Evolutionary conservation across 2,329 filamentous ascomycete genomes (phyloP).

Genomic region (Elsinoe ampelina): DNA sequence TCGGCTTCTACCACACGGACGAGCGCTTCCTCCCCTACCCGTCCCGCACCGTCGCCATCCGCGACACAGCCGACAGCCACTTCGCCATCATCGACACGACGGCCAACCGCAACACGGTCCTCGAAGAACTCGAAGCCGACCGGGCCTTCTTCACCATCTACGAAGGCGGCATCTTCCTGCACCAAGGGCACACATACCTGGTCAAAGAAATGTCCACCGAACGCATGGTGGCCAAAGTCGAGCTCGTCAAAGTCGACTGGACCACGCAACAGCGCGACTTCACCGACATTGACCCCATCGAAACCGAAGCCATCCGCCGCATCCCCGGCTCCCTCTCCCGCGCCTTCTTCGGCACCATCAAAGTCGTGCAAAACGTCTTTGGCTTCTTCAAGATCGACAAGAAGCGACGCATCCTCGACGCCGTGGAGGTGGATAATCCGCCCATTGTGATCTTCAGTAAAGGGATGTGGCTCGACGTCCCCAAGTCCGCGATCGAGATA

Average conservation of each 20-base stretch:
- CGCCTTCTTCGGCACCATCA: constrained; percentile 79
- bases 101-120: constrained; percentile 68
- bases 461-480: constrained; percentile 93
- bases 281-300: constrained; percentile 86
- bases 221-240: constrained; percentile 72
- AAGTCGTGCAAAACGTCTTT: constrained; percentile 80
- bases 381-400: constrained; percentile 97
- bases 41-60: constrained; percentile 73
- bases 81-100: constrained; percentile 90
- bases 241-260: constrained; percentile 87
- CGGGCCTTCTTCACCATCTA: constrained; percentile 95
- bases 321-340: constrained; percentile 55
- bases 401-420: constrained; percentile 75
- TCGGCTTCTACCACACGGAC: constrained; percentile 85
- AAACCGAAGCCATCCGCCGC: constrained; percentile 76
- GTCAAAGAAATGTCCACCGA: constrained; percentile 82
- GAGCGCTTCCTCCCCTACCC: constrained; percentile 79
- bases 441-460: constrained; percentile 77
- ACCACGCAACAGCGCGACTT: constrained; percentile 87
- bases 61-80: constrained; percentile 82
- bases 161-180: constrained; percentile 91
- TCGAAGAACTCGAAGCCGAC: constrained; percentile 93
- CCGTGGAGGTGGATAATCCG: constrained; percentile 85
- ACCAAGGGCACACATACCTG: constrained; percentile 88
- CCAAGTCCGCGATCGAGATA: constrained; percentile 67